Percentiles rank a stretch among this genome's conserved stretches.
These are phyloP conservation scores for Camelina hispida DNA, from an alignment of 345 rosid genomes.

Conservation along the genomic window DNA sequence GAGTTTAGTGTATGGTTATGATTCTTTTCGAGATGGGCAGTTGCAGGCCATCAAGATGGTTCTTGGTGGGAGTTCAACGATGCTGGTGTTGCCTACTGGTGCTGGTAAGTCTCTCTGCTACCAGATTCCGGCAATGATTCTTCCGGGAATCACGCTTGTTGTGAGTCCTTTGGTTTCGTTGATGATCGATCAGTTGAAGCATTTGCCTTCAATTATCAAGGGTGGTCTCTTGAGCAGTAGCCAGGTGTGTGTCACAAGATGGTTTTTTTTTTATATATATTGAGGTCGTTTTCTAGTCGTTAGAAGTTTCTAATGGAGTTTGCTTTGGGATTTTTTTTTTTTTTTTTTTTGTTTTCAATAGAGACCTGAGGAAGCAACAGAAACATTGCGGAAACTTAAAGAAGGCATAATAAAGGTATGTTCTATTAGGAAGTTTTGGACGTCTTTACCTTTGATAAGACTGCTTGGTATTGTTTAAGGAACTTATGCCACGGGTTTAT, in stretches of 20 bases:
- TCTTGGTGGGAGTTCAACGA: slow-evolving; percentile 67
- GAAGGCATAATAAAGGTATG: slow-evolving; percentile 75
- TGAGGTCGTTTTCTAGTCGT: not conserved
- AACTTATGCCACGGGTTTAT: slow-evolving; percentile 2
- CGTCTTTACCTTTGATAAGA: slow-evolving; percentile 9
- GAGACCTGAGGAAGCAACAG: slow-evolving; percentile 79
- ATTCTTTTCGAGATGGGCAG: slow-evolving; percentile 48
- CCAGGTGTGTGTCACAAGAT: slow-evolving; percentile 57
- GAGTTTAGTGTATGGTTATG: slow-evolving; percentile 46
- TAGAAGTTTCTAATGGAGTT: slow-evolving; percentile 16
- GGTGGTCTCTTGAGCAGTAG: slow-evolving; percentile 83
- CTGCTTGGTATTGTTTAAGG: not conserved
- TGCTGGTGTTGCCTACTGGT: slow-evolving; percentile 94
- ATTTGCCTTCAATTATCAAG: slow-evolving; percentile 65
- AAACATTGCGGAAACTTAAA: slow-evolving; percentile 66
- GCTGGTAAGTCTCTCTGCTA: slow-evolving; percentile 93
- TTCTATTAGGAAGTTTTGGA: not conserved
- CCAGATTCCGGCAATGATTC: slow-evolving; percentile 87
- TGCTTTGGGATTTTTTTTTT: not conserved
- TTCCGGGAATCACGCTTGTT: slow-evolving; percentile 71
- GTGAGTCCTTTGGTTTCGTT: slow-evolving; percentile 66
- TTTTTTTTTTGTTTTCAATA: slow-evolving; percentile 33
- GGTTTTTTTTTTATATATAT: not conserved
- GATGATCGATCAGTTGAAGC: slow-evolving; percentile 96
- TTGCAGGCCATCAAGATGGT: slow-evolving; percentile 47